Base-by-base conservation (phyloP, 495 filamentous ascomycete species). In the Annulohypoxylon bovei region DNA sequence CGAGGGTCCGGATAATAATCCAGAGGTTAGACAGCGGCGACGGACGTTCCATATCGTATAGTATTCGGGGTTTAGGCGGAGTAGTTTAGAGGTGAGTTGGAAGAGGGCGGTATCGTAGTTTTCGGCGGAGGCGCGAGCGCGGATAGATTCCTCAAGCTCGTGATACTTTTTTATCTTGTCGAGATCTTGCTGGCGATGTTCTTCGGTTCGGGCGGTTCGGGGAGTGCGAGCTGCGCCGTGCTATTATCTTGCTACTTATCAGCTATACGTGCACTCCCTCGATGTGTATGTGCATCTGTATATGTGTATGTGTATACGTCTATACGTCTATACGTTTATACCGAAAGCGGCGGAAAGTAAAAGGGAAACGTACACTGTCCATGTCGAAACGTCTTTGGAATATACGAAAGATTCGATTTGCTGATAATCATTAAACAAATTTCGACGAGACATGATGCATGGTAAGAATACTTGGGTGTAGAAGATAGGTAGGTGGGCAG, bases 11-110 rank as follows among this genome's bases (percentile, higher is more conserved):
- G 81, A 84, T 60, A 81, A 86, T 77, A 81, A 86, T 67, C 83
- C 81, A 83, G 82, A 83, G 73, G 79, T 85, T 84, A 88, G 82
- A 76, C 80, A 86, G 65, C 87, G 87, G 60, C 95, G 91, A 67
- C 95, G 92, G 81, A 92, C 88, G 84, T 99, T 99, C 95, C 95
- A 99, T 82, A 94, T 88, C 22, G 95, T 97, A 83, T 98, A 98
- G 84, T 97, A 98, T 80, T 99, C 95, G 9, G 95, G 96, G 81
- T 99, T 99, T 71, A 88, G 86, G 33, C 84, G 88, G 55, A 99
- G 85, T 56, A 99, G 87, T 59, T 89, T 88, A 16, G 93, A 90
- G 30, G 93, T 96, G 65, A 93, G 86, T 58, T 87, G 81, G 72
- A 98, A 86, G 22, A 90, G 87, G 53, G 90, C 85, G 42, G 81